Percentiles rank a stretch among this genome's conserved stretches.
Conservation (phyloP, 495 filamentous ascomycete species). For the Neurospora discreta region DNA sequence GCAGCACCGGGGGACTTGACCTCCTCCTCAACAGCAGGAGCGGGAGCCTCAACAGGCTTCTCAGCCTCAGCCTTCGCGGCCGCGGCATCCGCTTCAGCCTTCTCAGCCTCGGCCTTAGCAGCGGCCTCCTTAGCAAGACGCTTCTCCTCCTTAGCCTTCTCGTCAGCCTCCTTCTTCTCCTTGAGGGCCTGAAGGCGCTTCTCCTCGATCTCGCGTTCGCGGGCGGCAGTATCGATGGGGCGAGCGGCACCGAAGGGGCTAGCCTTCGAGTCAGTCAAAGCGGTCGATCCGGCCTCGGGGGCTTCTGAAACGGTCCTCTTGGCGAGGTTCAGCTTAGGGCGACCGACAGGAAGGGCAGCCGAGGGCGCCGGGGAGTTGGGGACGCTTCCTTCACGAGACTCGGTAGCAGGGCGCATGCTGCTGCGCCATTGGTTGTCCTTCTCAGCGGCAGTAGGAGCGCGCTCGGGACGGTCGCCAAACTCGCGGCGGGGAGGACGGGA, state of each 20-base stretch:
- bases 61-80: conserved; percentile 11
- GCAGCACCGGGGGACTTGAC: conserved; percentile 10
- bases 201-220: conserved; percentile 83
- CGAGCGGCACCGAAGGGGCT: conserved; percentile 87
- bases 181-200: conserved; percentile 60
- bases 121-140: conserved; percentile 51
- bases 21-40: conserved; percentile 13
- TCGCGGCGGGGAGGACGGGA: conserved; percentile 75
- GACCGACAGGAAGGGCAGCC: conserved; percentile 42
- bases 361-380: conserved; percentile 54
- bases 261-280: conserved; percentile 53
- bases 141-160: conserved; percentile 71
- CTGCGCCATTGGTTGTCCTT: conserved; percentile 78
- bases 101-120: conserved; percentile 46
- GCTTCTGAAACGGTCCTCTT: conserved; percentile 82
- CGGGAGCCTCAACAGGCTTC: conserved; percentile 19
- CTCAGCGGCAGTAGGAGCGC: conserved; percentile 71
- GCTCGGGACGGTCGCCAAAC: conserved; percentile 63
- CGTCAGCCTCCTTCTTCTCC: conserved; percentile 80
- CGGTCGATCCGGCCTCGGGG: conserved; percentile 15
- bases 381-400: conserved; percentile 43
- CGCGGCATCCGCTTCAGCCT: conserved; percentile 14
- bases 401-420: conserved; percentile 57
- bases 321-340: conserved; percentile 70
- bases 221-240: conserved; percentile 79